Evolutionary conservation across 768 basidiomycete species (phyloP), one percentile per base, ranked within the genome.

Genomic region (Cyclocybe aegerita): DNA sequence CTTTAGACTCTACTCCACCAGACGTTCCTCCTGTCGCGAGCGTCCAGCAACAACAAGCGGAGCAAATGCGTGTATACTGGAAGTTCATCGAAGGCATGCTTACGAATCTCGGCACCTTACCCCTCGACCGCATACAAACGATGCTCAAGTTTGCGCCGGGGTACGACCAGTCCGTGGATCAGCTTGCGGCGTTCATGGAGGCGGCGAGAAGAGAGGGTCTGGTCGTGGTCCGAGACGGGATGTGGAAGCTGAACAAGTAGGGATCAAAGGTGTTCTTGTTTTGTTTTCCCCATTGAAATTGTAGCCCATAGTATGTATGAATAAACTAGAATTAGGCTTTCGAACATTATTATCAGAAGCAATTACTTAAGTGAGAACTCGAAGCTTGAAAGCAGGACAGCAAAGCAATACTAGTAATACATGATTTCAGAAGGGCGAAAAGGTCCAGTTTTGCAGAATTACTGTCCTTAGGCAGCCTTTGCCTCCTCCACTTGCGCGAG

Each of bases 41-140:
- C 15, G 70, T 77, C 9, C 84, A 90, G 53, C 88, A 90, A 39
- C 86, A 88, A 39, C 85, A 91, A 61, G 83, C 85, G 0, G 88
- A 91, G 59, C 88, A 93, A 69, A 91, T 95, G 86, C 80, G 76
- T 53, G 78, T 93, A 0, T 90, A 86, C 64, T 95, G 92, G 92
- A 92, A 90, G 88, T 95, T 88, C 69, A 89, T 95, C 53, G 86
- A 91, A 68, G 92, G 90, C 29, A 93, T 93, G 88, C 84, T 97
- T 50, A 93, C 84, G 47, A 95, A 93, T 64, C 72, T 98, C 39
- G 89, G 88, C 8, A 65, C 81, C 2, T 75, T 94, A 11, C 78
- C 87, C 1, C 61, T 90, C 39, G 87, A 90, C 53, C 80, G 88
- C n/a, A 93, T 97, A 60, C 93, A 97, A 63, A 75, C 79, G 2